Evolutionary conservation across 768 basidiomycete species (phyloP), one percentile per base, ranked within the genome.

Genomic region (Tulasnella sp.): DNA sequence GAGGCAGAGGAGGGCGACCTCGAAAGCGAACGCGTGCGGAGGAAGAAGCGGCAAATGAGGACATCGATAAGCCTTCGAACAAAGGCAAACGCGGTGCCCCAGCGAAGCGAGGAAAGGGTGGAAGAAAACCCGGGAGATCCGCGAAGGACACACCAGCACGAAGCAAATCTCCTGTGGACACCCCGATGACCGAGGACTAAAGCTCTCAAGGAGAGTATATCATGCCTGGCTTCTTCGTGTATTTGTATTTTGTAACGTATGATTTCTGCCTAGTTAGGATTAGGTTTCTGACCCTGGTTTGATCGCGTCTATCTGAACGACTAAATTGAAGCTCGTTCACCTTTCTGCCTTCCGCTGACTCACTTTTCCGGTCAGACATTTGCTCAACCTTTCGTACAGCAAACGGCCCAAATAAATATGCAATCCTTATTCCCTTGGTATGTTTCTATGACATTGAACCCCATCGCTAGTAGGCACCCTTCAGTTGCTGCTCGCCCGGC

Each of bases 301-400:
- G 32, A 67, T 67, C 26, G 15, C 15, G n/a, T 32, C 61, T 0
- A 35, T 18, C 26, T 26, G 2, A 35, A 5, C 32, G 32, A 26
- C 15, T 26, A 26, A 26, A 26, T 10, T 35, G 16, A 11, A 67
- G 26, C 61, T 35, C 61, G 29, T 26, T 16, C 32, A 85, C 87
- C 85, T 87, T 88, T n/a, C 86, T 88, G 10, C 85, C 88, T 80
- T 88, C 88, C 74, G 83, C 85, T 5, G 89, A 78, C 0, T 88
- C 88, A 79, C 84, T 85, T 13, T 79, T 80, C 73, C 87, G 85
- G 77, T 84, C 85, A 0, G 84, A 84, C 16, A 88, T 85, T 78
- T 86, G 84, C 4, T 85, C 86, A 5, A 83, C 75, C 75, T 84
- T 78, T 10, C 88, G 84, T 9, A 86, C 84, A 72, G 84, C 81